Base-by-base conservation (phyloP, 805 yeast species). In the Candida cerambycidarum region DNA sequence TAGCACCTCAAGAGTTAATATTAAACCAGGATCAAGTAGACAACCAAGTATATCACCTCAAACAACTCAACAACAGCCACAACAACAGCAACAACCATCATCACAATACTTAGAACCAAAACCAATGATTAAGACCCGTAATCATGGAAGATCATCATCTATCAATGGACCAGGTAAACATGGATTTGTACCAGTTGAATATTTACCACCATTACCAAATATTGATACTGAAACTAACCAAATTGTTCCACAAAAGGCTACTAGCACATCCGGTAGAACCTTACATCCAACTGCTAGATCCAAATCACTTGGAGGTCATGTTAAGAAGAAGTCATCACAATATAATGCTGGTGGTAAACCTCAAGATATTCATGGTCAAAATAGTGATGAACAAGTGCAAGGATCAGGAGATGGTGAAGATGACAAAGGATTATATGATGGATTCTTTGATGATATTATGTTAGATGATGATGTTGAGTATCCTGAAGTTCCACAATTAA, bases 221-320 rank as follows among this genome's bases (percentile, higher is more conserved):
- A 61, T 69, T 42, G 62, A 58, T 43, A 53, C 64, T 3, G 57
- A 57, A 34, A 57, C 55, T 45, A 62, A 55, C 43, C 56, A 50
- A 25, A 43, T 50, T 27, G 50, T 53, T 27, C 42, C 18, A 30
- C 38, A 41, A n/a, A 39, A 44, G 5, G 38, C 42, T 5, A 29
- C 43, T 6, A 25, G 33, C 15, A 24, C 13, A 5, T 37, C 46
- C 5, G 57, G 55, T 6, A 47, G 62, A 35, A 72, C 63, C 47
- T 65, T 69, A 47, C 96, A 87, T 61, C 95, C 96, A 28, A 80
- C 89, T 11, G 95, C 95, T 0, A 78, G 96, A 54, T 95, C 95
- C 2, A 88, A 85, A 58, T 85, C 95, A 15, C 81, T 87, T 38
- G 89, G 90, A n/a, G 74, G 73, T 5, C 92, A 87, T 59, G 76